Conservation (phyloP, 257 asterid species). For the Gardenia jasminoides region DNA sequence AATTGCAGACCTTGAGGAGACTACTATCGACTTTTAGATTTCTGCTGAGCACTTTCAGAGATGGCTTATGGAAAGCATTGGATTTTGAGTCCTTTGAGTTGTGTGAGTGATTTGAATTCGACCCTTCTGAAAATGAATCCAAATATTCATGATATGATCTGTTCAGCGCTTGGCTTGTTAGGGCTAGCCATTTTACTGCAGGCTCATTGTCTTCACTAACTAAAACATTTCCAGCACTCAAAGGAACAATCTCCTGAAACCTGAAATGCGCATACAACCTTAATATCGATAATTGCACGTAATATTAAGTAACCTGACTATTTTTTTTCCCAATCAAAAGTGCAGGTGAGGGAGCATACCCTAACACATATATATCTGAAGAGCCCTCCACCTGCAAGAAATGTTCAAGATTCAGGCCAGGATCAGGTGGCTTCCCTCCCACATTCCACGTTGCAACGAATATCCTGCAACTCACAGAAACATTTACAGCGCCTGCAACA, state of each 20-base stretch:
- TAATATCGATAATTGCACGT: not conserved
- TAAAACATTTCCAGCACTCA: constrained; percentile 84
- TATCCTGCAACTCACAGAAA: constrained; percentile 41
- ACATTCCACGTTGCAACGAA: constrained; percentile 95
- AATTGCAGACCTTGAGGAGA: constrained; percentile 58
- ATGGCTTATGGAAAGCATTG: constrained; percentile 52
- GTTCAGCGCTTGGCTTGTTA: constrained; percentile 79
- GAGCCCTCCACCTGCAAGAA: constrained; percentile 89
- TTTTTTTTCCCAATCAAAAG: not conserved
- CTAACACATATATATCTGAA: constrained; percentile 82
- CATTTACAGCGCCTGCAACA: not conserved
- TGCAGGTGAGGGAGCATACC: constrained; percentile 40
- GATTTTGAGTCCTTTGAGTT: constrained; percentile 28
- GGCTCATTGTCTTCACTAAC: constrained; percentile 92
- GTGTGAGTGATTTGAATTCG: constrained; percentile 23
- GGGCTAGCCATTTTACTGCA: constrained; percentile 84
- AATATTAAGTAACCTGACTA: not conserved
- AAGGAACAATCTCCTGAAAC: constrained; percentile 94
- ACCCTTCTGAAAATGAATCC: constrained; percentile 21
- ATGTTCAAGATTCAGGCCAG: constrained; percentile 73
- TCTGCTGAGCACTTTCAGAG: constrained; percentile 55
- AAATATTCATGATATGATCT: constrained; percentile 53
- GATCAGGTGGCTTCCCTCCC: constrained; percentile 79
- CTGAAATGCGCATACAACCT: constrained; percentile 29
- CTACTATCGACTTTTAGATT: constrained; percentile 48